A percentile compares a stretch with the other conserved stretches of the same genome.
Conservation (phyloP, 1,284 basidiomycete species). For the Apiotrichum porosum region DNA sequence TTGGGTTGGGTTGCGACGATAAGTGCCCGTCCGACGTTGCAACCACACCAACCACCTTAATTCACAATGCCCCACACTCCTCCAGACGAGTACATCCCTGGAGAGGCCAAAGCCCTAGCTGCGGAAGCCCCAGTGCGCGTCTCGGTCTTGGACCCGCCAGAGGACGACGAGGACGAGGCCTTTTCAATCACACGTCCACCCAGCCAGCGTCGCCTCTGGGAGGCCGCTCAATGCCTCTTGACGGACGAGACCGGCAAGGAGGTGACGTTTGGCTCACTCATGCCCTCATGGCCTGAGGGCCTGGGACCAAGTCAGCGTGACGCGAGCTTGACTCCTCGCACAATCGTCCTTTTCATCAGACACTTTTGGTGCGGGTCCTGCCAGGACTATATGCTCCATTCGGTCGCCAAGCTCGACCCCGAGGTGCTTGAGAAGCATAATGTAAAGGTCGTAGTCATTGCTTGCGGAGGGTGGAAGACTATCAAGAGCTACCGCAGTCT, state of each 20-base stretch:
- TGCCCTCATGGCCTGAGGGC: neutral
- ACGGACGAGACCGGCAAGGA: slow-evolving; percentile 1
- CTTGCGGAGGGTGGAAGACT: slow-evolving; percentile 43
- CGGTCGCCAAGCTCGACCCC: slow-evolving; percentile 35
- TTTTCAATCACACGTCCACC: slow-evolving; percentile 32
- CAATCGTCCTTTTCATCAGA: slow-evolving; percentile 44
- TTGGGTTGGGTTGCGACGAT: no score
- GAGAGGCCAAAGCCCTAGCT: neutral
- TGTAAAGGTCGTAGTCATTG: slow-evolving; percentile 40
- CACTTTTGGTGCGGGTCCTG: slow-evolving; percentile 48
- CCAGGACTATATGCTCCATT: slow-evolving; percentile 45
- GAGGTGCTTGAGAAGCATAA: slow-evolving; percentile 32
- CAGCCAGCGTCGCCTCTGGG: slow-evolving; percentile 21
- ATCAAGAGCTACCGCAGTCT: slow-evolving; percentile 44
- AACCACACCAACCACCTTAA: no score
- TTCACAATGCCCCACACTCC: no score
- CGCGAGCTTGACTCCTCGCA: slow-evolving; percentile 15
- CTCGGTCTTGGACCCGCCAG: slow-evolving; percentile 1
- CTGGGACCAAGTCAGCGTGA: neutral
- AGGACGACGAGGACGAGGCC: slow-evolving; percentile 17
- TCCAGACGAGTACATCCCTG: neutral
- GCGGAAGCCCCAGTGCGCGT: no score
- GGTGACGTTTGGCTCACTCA: neutral
- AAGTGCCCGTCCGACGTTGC: no score
- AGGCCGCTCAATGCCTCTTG: neutral